phyloP scores from a whole-genome alignment of 1,139 yeast genomes.

The Geotrichum restrictum region DNA sequence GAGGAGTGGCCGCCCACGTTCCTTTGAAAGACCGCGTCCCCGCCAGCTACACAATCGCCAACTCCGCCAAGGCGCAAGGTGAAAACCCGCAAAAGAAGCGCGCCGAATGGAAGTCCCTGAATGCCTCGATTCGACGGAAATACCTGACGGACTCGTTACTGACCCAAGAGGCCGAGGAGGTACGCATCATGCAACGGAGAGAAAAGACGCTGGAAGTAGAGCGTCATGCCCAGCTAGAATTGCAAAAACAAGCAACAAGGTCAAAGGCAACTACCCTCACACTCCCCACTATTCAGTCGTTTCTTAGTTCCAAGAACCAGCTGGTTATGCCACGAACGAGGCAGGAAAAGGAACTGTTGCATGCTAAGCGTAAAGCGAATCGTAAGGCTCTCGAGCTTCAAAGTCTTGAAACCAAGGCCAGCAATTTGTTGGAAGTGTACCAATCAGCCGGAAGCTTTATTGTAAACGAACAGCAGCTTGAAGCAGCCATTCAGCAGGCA shows the following conservation, averaged over 20 bases:
- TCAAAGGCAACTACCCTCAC: slow-evolving; percentile 61
- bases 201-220: slow-evolving; percentile 34
- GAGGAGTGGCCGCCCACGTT: slow-evolving; percentile 56
- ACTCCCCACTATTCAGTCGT: slow-evolving; percentile 70
- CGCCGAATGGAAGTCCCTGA: slow-evolving; percentile 50
- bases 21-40: slow-evolving; percentile 51
- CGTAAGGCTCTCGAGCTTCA: slow-evolving; percentile 46
- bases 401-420: slow-evolving; percentile 49
- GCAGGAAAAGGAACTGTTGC: slow-evolving; percentile 54
- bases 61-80: slow-evolving; percentile 46
- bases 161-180: slow-evolving; percentile 54
- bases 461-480: slow-evolving; percentile 60
- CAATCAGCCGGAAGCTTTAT: slow-evolving; percentile 66
- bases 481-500: slow-evolving; percentile 53
- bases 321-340: slow-evolving; percentile 66
- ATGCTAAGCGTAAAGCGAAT: slow-evolving; percentile 52
- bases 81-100: slow-evolving; percentile 38
- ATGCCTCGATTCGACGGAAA: slow-evolving; percentile 67
- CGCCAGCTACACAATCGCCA: slow-evolving; percentile 54
- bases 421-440: slow-evolving; percentile 61
- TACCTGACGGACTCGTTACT: slow-evolving; percentile 65
- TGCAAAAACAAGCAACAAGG: slow-evolving; percentile 21
- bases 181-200: slow-evolving; percentile 33
- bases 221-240: slow-evolving; percentile 36
- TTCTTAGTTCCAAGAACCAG: slow-evolving; percentile 40